Evolutionary conservation across 805 yeast genomes (phyloP), one percentile per base, ranked within the genome.

Genomic region (Lipomyces yamadae): DNA sequence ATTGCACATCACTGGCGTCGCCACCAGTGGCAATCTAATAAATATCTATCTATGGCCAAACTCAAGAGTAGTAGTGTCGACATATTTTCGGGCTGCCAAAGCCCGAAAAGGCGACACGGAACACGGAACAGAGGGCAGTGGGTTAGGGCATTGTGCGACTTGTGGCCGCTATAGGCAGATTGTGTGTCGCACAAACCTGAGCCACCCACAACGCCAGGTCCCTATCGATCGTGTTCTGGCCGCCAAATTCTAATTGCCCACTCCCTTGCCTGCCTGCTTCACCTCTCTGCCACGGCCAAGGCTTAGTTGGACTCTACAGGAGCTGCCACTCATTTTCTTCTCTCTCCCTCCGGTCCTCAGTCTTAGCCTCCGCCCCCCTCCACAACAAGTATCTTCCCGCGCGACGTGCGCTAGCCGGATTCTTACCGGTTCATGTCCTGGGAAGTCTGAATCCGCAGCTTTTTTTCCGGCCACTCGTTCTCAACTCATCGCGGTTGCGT

Each of bases 171-270:
- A 24, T 10, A 15, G 15, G 48, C 3, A 15, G 18, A 15, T 42
- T 42, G 13, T 5, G 48, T 42, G 48, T 42, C 48, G 48, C 48
- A 15, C 24, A 11, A n/a, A 18, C 7, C 48, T 15, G 18, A 42
- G 48, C 48, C 55, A 52, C 34, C 55, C 24, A 24, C 24, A 24
- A 24, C 24, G 55, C 55, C 55, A 29, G 32, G 34, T 32, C 29
- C 34, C 55, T 52, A 52, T 52, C 55, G 55, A 52, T 52, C 55
- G 34, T 52, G 55, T 52, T 24, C 55, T 34, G 55, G 55, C 34
- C 55, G 55, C 55, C 34, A 29, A 52, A 52, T 32, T 34, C 55
- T 52, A 42, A 42, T 42, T 24, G 34, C 55, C 33, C 18, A 10
- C 30, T 13, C n/a, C 55, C 34, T 1, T 24, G 34, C 33, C 34